Base-by-base conservation (phyloP, 495 filamentous ascomycete genomes). In the Staphylotrichum longicolle region DNA sequence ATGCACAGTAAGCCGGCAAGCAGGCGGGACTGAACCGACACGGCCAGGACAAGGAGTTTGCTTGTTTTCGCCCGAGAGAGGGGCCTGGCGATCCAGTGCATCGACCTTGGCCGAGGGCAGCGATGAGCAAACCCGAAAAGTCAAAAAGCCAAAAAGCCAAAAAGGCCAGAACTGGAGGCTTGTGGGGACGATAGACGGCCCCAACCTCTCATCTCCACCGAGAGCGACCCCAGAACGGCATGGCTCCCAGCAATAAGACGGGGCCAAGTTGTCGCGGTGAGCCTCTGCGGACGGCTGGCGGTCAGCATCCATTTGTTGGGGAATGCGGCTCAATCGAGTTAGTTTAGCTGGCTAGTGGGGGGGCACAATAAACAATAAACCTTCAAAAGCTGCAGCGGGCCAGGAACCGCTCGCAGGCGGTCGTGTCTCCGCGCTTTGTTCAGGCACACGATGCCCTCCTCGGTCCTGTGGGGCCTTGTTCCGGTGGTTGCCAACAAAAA, bases 201-300 rank as follows among this genome's bases (percentile, higher is more conserved):
- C 55, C 55, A 48, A n/a, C 47, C 57, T 51, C 47, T 30, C 3
- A 20, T 50, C 46, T 12, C 46, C 57, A 59, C 46, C 20, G 15
- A 7, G 5, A 40, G 15, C 57, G 7, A 30, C 15, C 20, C 40
- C 57, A 34, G 35, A 50, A 41, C 6, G 34, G 37, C 7, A 52
- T 42, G 57, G 47, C 27, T 8, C 27, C 45, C 47, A 52, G 39
- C 40, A 52, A 59, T 42, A 44, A 59, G 57, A 52, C 46, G 57
- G 46, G 57, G 46, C 48, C 20, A 52, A 59, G 27, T 59, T 45
- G 15, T 45, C 57, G 47, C 57, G 47, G 39, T 59, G 57, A 59
- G 45, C 46, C 37, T 58, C 32, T 34, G 54, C 42, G 32, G 52
- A 9, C 39, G 37, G 51, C 35, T 11, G 9, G 41, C 34, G 20